Conservation (phyloP, 2,329 filamentous ascomycete species). For the Bimuria novae-zelandiae region DNA sequence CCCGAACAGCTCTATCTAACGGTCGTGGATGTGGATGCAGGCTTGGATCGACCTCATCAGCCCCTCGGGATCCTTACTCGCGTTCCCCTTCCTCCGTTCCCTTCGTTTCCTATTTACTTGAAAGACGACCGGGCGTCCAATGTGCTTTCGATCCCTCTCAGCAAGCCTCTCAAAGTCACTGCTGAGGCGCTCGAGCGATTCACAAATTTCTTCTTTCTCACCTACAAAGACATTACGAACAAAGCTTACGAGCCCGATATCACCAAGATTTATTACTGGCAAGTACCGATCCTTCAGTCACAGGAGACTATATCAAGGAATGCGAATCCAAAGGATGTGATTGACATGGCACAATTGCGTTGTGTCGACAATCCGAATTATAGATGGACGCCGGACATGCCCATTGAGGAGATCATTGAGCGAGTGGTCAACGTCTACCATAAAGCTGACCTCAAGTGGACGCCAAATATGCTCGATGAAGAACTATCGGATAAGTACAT, state of each 20-base stretch:
- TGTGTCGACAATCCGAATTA: constrained; percentile 43
- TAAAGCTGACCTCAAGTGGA: constrained; percentile 53
- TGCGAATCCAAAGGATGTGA: constrained; percentile 33
- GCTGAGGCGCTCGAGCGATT: constrained; percentile 58
- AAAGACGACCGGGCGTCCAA: constrained; percentile 64
- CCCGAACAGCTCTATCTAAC: constrained; percentile 65
- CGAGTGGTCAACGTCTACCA: constrained; percentile 32
- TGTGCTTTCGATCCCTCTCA: constrained; percentile 57
- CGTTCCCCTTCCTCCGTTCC: constrained; percentile 64
- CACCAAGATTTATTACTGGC: constrained; percentile 77
- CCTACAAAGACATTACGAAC: constrained; percentile 87
- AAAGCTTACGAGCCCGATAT: constrained; percentile 73
- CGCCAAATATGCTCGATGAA: constrained; percentile 43
- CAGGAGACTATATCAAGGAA: background rate
- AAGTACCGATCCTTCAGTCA: constrained; percentile 63
- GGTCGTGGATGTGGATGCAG: constrained; percentile 64
- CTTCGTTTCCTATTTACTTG: constrained; percentile 73
- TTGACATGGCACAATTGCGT: constrained; percentile 68
- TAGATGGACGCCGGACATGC: constrained; percentile 51
- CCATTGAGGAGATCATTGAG: constrained; percentile 43
- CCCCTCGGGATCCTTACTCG: constrained; percentile 75
- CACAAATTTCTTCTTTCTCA: constrained; percentile 72
- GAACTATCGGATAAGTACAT: constrained; percentile 57
- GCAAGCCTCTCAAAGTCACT: constrained; percentile 50
- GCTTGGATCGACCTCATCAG: constrained; percentile 63